Base-by-base conservation (phyloP, 345 rosid genomes). In the Populus nigra region DNA sequence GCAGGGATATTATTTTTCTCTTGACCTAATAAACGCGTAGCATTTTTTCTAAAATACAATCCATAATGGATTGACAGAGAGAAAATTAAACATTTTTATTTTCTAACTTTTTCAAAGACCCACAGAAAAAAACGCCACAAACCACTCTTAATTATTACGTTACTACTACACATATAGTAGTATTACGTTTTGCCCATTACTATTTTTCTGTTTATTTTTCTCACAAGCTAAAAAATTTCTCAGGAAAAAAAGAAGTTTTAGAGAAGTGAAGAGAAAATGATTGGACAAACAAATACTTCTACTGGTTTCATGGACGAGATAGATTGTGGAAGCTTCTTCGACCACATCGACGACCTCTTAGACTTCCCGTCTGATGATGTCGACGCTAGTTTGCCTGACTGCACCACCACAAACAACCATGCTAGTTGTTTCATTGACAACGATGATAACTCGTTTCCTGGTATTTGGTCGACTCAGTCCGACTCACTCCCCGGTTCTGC, bases 251-350 rank as follows among this genome's bases (percentile, higher is more conserved):
- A 9, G 10, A n/a, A 57, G 4, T 9, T 4, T 22, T n/a, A 3
- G 23, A 57, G 63, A 23, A 59, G 39, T 31, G n/a, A 39, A 41
- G 79, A 59, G 10, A 27, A 33, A 31, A 93, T 95, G 96, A 77
- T 90, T 83, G 97, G 87, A 76, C 88, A 88, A 27, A 17, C 78
- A 74, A 86, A 88, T 27, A 16, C 45, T 41, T 22, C 69, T 17
- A 33, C 5, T 20, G 13, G 5, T 85, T 87, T 89, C 85, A 76
- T 82, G n/a, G 99, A 92, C 62, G 97, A 94, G 81, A 84, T 91
- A 36, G 98, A 94, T 79, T 96, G 95, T 85, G 93, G 92, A 39
- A 89, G 91, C 89, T 94, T 94, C 93, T 92, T 96, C 82, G 97
- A 94, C 81, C 92, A 92, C 82, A 93, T 96, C 77, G 99, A 96